A percentile compares a stretch with the other conserved stretches of the same genome.
Conservation (phyloP, 2,329 filamentous ascomycete species). For the Epichloe gansuensis region DNA sequence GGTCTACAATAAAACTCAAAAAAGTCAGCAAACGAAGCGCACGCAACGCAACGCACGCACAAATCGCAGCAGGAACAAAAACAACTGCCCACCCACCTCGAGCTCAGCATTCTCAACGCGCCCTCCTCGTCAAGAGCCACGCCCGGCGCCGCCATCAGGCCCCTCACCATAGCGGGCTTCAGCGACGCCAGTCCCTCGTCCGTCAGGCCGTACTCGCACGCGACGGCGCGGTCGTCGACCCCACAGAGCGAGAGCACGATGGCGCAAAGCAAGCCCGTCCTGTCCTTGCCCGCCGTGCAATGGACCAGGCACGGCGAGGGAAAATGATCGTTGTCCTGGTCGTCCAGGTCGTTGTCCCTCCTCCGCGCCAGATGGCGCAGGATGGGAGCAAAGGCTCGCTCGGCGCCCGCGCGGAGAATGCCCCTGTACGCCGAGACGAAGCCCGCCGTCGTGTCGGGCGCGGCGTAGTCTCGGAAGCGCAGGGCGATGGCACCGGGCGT, state of each 20-base stretch:
- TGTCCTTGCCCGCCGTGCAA: constrained; percentile 67
- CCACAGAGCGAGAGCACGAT: constrained; percentile 52
- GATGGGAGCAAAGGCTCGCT: constrained; percentile 34
- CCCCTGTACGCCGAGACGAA: constrained; percentile 51
- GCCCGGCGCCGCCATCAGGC: constrained; percentile 36
- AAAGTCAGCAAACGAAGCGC: too few relatives aligned
- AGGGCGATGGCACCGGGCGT: constrained; percentile 48
- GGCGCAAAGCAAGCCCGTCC: constrained; percentile 58
- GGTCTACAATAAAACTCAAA: constrained; percentile 14
- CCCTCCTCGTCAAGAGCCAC: constrained; percentile 32
- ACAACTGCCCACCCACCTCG: constrained; percentile 20
- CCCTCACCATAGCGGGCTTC: constrained; percentile 35
- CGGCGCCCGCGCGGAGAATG: constrained; percentile 42
- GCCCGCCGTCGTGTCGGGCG: constrained; percentile 35
- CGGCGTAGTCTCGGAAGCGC: constrained; percentile 47
- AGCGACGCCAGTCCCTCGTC: constrained; percentile 45
- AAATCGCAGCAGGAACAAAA: not conserved
- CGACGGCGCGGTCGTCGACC: constrained; percentile 45
- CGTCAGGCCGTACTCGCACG: constrained; percentile 55
- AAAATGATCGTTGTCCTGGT: too few relatives aligned
- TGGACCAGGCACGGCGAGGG: constrained; percentile 48
- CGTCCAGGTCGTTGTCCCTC: constrained; percentile 9
- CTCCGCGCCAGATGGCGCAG: constrained; percentile 40
- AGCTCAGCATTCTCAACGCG: constrained; percentile 32
- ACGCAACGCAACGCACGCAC: too few relatives aligned